These are phyloP conservation scores for Leccinum obscurum DNA, from an alignment of 768 basidiomycete species.

Conservation along the genomic window DNA sequence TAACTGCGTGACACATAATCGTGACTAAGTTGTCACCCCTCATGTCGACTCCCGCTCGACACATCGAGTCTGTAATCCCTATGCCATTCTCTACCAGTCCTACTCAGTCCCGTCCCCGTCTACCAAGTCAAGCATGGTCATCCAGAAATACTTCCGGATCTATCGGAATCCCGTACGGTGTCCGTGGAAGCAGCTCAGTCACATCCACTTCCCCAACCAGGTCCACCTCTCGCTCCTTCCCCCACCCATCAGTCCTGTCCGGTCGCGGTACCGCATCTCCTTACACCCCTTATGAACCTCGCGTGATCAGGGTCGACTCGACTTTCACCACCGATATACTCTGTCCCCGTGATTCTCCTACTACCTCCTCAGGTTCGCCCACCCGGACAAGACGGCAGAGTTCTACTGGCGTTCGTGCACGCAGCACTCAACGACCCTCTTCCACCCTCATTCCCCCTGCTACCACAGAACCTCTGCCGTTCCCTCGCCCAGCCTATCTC, in stretches of 20 bases:
- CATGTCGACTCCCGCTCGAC: constrained; percentile 53
- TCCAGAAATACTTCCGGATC: constrained; percentile 32
- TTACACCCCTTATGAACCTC: constrained; percentile 54
- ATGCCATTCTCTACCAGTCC: constrained; percentile 49
- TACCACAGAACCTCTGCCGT: constrained; percentile 38
- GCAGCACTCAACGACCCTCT: constrained; percentile 25
- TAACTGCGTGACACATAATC: constrained; percentile 23
- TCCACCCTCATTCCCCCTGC: constrained; percentile 31
- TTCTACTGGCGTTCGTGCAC: constrained; percentile 32
- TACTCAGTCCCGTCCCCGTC: constrained; percentile 42
- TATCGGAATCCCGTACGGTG: constrained; percentile 40
- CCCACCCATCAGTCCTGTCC: constrained; percentile 34
- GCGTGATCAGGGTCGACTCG: constrained; percentile 62
- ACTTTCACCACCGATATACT: constrained; percentile 42
- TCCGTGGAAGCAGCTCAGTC: constrained; percentile 35
- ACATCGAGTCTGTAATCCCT: constrained; percentile 66
- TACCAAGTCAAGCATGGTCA: constrained; percentile 34
- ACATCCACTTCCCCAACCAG: constrained; percentile 39
- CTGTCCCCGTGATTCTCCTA: constrained; percentile 39
- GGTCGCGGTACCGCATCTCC: constrained; percentile 34
- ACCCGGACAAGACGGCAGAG: constrained; percentile 50
- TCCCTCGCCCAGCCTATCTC: constrained; percentile 71
- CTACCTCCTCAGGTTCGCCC: constrained; percentile 42
- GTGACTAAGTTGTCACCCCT: constrained; percentile 32
- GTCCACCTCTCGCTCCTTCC: constrained; percentile 47